Evolutionary conservation across 2,329 filamentous ascomycete species (phyloP).

Genomic region (Penicillium glabrum): DNA sequence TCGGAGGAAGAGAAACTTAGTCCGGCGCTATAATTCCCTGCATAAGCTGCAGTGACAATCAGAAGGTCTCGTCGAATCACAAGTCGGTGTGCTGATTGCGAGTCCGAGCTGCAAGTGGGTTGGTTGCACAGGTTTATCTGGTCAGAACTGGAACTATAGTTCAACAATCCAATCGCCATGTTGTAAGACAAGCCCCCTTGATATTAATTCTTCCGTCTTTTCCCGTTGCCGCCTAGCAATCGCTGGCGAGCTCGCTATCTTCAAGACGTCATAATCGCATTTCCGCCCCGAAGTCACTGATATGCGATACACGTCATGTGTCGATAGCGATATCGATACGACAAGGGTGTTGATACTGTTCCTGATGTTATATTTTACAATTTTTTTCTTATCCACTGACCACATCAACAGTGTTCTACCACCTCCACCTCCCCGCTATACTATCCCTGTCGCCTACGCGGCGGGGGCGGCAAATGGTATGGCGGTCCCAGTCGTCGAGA

Average conservation of each 20-base stretch:
- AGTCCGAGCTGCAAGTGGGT: background rate
- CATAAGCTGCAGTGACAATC: background rate
- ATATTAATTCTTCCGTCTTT: background rate
- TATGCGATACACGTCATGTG: background rate
- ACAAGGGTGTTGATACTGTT: background rate
- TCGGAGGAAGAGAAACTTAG: background rate
- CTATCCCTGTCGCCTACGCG: constrained; percentile 70
- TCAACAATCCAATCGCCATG: constrained; percentile 1
- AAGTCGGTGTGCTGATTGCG: background rate
- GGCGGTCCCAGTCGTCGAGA: constrained; percentile 79
- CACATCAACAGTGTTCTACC: constrained; percentile 66
- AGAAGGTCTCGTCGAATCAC: background rate
- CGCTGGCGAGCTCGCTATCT: background rate
- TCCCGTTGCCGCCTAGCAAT: background rate
- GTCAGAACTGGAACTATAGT: background rate
- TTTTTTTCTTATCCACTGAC: constrained; percentile 13
- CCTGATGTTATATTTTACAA: background rate
- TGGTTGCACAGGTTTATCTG: constrained; percentile 1
- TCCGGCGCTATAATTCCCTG: background rate
- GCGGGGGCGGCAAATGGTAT: constrained; percentile 68
- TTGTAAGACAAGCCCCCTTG: constrained; percentile 3
- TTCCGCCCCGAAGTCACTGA: background rate
- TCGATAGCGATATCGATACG: background rate
- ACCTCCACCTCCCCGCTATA: constrained; percentile 83
- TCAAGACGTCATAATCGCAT: background rate